Conservation (phyloP, 306 rosid species). For the Pachyrhizus erosus region DNA sequence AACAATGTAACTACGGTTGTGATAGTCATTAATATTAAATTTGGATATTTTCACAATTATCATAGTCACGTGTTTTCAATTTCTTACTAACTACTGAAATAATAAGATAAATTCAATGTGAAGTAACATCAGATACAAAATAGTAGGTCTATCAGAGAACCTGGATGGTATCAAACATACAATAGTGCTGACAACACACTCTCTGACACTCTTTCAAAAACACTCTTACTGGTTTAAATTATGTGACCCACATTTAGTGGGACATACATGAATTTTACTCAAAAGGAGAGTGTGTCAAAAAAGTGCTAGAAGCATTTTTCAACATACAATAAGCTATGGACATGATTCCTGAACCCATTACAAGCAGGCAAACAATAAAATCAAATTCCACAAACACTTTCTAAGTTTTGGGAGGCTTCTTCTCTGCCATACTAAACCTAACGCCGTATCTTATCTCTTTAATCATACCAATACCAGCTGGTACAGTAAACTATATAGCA, state of each 20-base stretch:
- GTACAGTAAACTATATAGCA: background rate
- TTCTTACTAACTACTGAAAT: background rate
- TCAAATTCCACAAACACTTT: background rate
- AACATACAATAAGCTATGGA: background rate
- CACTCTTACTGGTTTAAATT: background rate
- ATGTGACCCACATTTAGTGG: background rate
- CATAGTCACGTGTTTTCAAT: background rate
- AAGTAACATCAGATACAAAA: background rate
- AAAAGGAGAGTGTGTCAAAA: background rate
- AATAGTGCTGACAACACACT: background rate
- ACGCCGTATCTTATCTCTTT: background rate
- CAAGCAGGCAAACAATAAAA: background rate
- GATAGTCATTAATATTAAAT: constrained; percentile 35
- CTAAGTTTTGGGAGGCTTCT: background rate
- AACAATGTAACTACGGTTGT: constrained; percentile 31
- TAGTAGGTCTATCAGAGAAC: background rate
- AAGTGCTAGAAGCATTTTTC: background rate
- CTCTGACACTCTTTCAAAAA: background rate
- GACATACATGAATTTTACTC: background rate
- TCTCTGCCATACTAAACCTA: background rate
- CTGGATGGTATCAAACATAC: background rate
- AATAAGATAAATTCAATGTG: background rate
- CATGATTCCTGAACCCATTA: background rate
- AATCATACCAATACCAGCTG: background rate
- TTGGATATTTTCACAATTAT: constrained; percentile 20